Percentiles rank a stretch among this genome's conserved stretches.
Conservation (phyloP, 345 rosid species). For the Draba incana region DNA sequence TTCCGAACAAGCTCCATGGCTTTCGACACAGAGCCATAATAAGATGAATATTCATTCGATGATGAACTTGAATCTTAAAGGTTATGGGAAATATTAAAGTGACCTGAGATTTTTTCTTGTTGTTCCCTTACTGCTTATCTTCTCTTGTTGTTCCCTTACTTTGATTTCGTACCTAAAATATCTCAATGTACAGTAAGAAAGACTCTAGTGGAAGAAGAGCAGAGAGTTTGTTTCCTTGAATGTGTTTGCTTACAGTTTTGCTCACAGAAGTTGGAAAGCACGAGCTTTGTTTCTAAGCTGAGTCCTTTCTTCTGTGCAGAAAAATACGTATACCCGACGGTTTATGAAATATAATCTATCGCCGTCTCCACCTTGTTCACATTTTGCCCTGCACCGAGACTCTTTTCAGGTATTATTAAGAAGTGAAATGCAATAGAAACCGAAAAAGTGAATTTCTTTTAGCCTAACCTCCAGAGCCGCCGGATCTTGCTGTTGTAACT, state of each 20-base stretch:
- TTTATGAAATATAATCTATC: constrained; percentile 86
- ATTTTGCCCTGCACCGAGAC: constrained; percentile 75
- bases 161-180: constrained; percentile 82
- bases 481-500: constrained; percentile 93
- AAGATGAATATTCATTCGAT: constrained; percentile 6
- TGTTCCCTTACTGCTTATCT: constrained; percentile 68
- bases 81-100: neutral
- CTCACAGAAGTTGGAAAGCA: constrained; percentile 89
- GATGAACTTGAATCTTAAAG: neutral
- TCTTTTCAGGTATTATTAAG: constrained; percentile 23
- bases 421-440: constrained; percentile 19
- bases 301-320: constrained; percentile 96
- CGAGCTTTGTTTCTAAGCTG: constrained; percentile 76
- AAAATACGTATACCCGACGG: constrained; percentile 94
- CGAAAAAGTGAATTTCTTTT: constrained; percentile 1
- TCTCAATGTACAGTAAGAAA: constrained; percentile 21
- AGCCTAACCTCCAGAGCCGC: constrained; percentile 92
- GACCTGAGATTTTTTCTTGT: constrained; percentile 83
- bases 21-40: constrained; percentile 31
- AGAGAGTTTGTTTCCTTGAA: constrained; percentile 17
- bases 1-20: constrained; percentile 93
- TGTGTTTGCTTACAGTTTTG: constrained; percentile 69
- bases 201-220: constrained; percentile 8
- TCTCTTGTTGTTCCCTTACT: constrained; percentile 89
- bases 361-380: constrained; percentile 99